These are phyloP conservation scores for Helminthosporium solani DNA, from an alignment of 2,329 filamentous ascomycete species.

Conservation along the genomic window DNA sequence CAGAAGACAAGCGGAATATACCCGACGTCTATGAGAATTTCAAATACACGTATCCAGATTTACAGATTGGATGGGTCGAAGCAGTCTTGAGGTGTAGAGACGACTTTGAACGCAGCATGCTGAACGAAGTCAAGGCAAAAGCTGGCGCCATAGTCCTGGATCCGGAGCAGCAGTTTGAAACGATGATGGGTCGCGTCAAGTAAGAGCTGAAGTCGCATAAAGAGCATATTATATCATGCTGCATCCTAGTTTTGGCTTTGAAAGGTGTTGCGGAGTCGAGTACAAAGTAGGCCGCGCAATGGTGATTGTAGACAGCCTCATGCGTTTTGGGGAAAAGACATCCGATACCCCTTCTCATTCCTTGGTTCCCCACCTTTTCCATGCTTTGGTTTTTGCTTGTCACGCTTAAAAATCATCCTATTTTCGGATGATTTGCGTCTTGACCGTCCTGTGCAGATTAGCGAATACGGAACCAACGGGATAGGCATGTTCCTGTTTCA, in stretches of 20 bases:
- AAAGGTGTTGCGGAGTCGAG: neutral
- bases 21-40: slow-evolving; percentile 79
- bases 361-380: neutral
- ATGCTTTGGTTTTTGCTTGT: neutral
- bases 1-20: slow-evolving; percentile 69
- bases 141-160: slow-evolving; percentile 84
- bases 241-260: neutral
- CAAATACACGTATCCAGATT: slow-evolving; percentile 87
- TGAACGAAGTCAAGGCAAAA: slow-evolving; percentile 82
- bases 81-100: slow-evolving; percentile 81
- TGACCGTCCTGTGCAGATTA: neutral
- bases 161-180: slow-evolving; percentile 72
- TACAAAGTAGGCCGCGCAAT: neutral
- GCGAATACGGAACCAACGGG: neutral
- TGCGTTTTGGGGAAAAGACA: neutral
- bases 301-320: neutral
- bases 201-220: slow-evolving; percentile 38
- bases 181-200: slow-evolving; percentile 92
- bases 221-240: neutral
- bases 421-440: neutral
- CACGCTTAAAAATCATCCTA: neutral
- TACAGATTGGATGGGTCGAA: slow-evolving; percentile 95
- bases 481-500: neutral
- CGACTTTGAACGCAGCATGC: slow-evolving; percentile 89
- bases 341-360: neutral